Evolutionary conservation across 805 yeast genomes (phyloP), one percentile per base, ranked within the genome.

Genomic region (Candida sithepensis): DNA sequence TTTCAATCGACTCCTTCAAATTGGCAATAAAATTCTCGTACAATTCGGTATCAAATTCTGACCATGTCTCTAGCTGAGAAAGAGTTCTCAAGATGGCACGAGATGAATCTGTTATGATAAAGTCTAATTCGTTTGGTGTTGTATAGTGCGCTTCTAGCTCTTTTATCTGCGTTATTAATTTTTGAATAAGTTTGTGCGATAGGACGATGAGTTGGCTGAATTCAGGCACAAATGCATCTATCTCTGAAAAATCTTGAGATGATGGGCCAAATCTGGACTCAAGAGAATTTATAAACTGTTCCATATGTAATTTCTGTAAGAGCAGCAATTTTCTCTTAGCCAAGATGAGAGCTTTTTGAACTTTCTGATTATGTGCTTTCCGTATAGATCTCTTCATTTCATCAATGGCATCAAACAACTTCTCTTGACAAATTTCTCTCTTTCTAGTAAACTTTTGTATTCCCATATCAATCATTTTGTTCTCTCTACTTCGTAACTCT

Each of bases 401-500:
- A 13, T 69, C 71, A 21, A 80, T 62, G 32, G 73, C 66, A 36
- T 74, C 78, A 30, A 73, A 48, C 3, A 78, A 57, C 14, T 70
- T 60, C 20, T 66, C 57, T 6, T 69, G 61, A 23, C 79, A 72
- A 43, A 69, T 68, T 20, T 69, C 73, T 39, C 72, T 63, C 16
- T 65, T 61, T 6, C 61, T 46, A 18, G 63, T 68, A 36, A 63
- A 70, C 39, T 66, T 68, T 3, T 62, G 58, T 3, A 75, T 36
- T 1, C 72, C 68, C 21, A 64, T 58, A 13, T 73, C 68, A 2
- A 81, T 65, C 46, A 72, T 65, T 19, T 63, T 56, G 4, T 65
- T 54, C 58, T 83, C 88, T 44, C 89, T 71, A 0, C 63, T 61
- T 53, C 87, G 69, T 44, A 89, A 70, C 50, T 81, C 85, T 44